These are phyloP conservation scores for Phytophthora crassamura DNA, from an alignment of 352 stramenopile genomes.

Conservation along the genomic window DNA sequence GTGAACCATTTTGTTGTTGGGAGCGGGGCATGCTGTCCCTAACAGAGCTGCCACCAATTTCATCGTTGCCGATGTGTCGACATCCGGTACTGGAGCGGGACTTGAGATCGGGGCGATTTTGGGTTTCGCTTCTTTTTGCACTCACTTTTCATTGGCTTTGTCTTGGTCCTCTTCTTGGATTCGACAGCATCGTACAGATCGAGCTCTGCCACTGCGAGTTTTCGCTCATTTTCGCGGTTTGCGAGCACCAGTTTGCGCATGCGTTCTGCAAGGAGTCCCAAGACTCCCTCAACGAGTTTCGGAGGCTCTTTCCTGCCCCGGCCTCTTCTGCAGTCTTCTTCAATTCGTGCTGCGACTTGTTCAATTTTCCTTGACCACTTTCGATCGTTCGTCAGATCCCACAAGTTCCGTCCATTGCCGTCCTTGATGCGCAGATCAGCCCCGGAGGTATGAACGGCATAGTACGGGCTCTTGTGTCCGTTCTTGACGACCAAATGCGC, in stretches of 20 bases:
- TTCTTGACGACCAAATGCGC: constrained; percentile 27
- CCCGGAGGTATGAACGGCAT: constrained; percentile 4
- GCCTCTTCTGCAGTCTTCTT: neutral
- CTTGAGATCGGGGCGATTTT: no score
- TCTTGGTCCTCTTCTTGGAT: no score
- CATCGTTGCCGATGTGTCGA: neutral
- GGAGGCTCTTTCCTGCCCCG: neutral
- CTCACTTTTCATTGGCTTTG: no score
- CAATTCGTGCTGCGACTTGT: neutral
- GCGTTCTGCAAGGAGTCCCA: neutral
- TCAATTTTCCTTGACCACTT: constrained; percentile 4
- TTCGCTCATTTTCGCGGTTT: no score
- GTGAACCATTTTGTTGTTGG: neutral
- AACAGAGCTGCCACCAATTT: constrained; percentile 7
- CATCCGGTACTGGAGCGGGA: neutral
- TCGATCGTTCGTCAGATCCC: constrained; percentile 22
- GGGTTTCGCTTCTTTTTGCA: no score
- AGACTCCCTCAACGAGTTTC: no score
- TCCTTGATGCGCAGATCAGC: constrained; percentile 18
- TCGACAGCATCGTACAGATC: no score
- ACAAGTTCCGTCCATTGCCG: constrained; percentile 1
- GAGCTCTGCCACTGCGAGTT: no score
- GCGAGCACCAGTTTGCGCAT: no score
- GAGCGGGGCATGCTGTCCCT: neutral
- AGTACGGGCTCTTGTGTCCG: constrained; percentile 16